These are phyloP conservation scores for Umbelopsis isabellina DNA, from an alignment of 192 early-diverging fungal genomes.

Conservation along the genomic window DNA sequence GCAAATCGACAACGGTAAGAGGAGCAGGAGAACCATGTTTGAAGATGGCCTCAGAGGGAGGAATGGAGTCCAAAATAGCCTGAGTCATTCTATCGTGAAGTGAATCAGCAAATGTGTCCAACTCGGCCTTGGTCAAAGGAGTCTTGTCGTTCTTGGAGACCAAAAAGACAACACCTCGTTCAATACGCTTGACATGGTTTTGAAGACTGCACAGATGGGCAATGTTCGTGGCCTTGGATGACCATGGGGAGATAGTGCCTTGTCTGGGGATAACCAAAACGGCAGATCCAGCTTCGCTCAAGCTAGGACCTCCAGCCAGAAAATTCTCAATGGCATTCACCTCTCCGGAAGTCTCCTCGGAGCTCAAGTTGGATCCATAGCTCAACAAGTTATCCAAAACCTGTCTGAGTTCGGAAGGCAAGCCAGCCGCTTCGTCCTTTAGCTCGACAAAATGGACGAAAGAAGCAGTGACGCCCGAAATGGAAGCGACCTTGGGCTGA, in stretches of 20 bases:
- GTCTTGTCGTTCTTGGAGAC: slow-evolving; percentile 50
- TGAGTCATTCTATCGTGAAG: slow-evolving; percentile 98
- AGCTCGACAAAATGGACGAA: slow-evolving; percentile 79
- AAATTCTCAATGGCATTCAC: slow-evolving; percentile 22
- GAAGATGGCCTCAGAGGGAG: slow-evolving; percentile 70
- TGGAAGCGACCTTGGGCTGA: slow-evolving; percentile 53
- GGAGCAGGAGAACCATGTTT: slow-evolving; percentile 68
- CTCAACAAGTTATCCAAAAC: slow-evolving; percentile 53
- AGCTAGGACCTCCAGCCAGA: slow-evolving; percentile 34
- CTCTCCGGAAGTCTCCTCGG: slow-evolving; percentile 37
- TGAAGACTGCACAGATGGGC: slow-evolving; percentile 87
- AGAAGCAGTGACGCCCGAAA: slow-evolving; percentile 62
- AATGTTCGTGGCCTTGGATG: slow-evolving; percentile 99
- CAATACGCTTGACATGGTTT: slow-evolving; percentile 75
- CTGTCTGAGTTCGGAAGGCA: slow-evolving; percentile 38
- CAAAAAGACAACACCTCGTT: slow-evolving; percentile 84
- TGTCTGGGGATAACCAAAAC: slow-evolving; percentile 85
- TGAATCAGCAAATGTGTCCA: slow-evolving; percentile 50
- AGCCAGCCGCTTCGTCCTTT: slow-evolving; percentile 33
- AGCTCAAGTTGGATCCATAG: slow-evolving; percentile 44
- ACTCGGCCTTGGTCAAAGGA: slow-evolving; percentile 47
- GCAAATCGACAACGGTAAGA: slow-evolving; percentile 53
- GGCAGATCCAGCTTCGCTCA: slow-evolving; percentile 40
- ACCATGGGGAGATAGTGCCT: slow-evolving; percentile 99
- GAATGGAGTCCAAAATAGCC: slow-evolving; percentile 65